These are phyloP conservation scores for Populus simonii DNA, from an alignment of 345 rosid genomes.

Conservation along the genomic window DNA sequence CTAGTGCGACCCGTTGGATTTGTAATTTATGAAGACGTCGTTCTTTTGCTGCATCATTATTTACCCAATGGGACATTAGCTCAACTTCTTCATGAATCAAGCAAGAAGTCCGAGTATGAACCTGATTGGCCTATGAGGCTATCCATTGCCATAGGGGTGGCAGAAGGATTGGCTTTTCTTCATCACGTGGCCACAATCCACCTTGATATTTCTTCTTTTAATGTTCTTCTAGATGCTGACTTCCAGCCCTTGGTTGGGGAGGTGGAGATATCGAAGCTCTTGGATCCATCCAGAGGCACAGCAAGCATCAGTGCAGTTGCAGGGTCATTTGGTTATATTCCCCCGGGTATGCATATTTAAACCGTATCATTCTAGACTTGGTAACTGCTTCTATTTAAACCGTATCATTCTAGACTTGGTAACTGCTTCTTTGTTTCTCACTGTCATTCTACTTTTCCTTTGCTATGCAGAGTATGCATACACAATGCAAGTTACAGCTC, in stretches of 20 bases:
- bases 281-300: constrained; percentile 37
- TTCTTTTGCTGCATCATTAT: constrained; percentile 81
- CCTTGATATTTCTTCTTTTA: constrained; percentile 34
- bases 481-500: constrained; percentile 40
- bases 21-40: constrained; percentile 87
- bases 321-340: constrained; percentile 39
- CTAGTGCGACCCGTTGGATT: constrained; percentile 77
- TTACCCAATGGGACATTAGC: constrained; percentile 75
- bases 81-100: constrained; percentile 73
- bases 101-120: constrained; percentile 60
- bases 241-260: constrained; percentile 31
- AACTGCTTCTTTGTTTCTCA: neutral
- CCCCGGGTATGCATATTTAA: constrained; percentile 26
- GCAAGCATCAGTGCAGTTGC: constrained; percentile 43
- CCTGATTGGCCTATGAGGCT: constrained; percentile 45
- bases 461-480: constrained; percentile 32
- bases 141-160: constrained; percentile 31
- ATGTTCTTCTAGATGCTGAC: constrained; percentile 30
- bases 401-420: neutral
- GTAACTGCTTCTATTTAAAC: neutral
- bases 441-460: neutral
- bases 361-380: neutral
- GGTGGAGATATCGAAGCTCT: constrained; percentile 36
- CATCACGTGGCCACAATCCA: constrained; percentile 33
- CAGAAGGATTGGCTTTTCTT: constrained; percentile 34